Conservation (phyloP, 495 filamentous ascomycete species). For the Aeminium ludgeri region DNA sequence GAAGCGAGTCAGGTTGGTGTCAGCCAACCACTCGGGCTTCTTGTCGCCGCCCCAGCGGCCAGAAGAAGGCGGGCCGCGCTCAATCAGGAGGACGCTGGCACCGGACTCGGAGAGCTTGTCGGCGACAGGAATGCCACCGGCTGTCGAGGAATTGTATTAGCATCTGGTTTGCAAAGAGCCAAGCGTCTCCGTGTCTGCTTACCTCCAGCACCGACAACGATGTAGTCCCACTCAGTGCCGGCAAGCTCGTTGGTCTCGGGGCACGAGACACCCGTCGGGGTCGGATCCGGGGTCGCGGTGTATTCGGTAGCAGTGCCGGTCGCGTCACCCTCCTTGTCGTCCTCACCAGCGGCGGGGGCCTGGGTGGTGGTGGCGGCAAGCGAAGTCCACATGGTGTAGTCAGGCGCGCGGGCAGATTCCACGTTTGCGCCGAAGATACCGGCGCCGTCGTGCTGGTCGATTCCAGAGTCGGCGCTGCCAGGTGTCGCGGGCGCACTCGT, state of each 20-base stretch:
- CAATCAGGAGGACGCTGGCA: constrained; percentile 47
- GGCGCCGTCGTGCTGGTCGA: constrained; percentile 31
- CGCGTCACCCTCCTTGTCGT: constrained; percentile 15
- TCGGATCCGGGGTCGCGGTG: constrained; percentile 18
- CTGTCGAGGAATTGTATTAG: constrained; percentile 7
- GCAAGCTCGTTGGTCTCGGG: constrained; percentile 19
- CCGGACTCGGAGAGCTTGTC: constrained; percentile 47
- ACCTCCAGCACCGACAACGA: constrained; percentile 43
- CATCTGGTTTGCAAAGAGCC: too few species aligned
- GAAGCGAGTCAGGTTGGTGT: constrained; percentile 53
- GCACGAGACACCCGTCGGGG: constrained; percentile 26
- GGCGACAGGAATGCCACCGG: constrained; percentile 47
- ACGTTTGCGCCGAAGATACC: constrained; percentile 30
- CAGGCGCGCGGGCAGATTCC: constrained; percentile 26
- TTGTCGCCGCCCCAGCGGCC: constrained; percentile 40
- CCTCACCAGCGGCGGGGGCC: constrained; percentile 6
- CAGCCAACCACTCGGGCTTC: constrained; percentile 45
- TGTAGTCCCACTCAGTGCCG: constrained; percentile 45
- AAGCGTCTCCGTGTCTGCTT: too few species aligned
- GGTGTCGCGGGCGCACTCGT: constrained; percentile 21
- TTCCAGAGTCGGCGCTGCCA: constrained; percentile 21
- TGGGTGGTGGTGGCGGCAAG: constrained; percentile 18
- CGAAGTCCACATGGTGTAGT: constrained; percentile 34
- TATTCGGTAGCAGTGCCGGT: constrained; percentile 26
- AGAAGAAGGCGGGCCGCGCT: constrained; percentile 45